A percentile compares a stretch with the other conserved stretches of the same genome.
Conservation (phyloP, 1,284 basidiomycete genomes). For the Leccinum solheimii region DNA sequence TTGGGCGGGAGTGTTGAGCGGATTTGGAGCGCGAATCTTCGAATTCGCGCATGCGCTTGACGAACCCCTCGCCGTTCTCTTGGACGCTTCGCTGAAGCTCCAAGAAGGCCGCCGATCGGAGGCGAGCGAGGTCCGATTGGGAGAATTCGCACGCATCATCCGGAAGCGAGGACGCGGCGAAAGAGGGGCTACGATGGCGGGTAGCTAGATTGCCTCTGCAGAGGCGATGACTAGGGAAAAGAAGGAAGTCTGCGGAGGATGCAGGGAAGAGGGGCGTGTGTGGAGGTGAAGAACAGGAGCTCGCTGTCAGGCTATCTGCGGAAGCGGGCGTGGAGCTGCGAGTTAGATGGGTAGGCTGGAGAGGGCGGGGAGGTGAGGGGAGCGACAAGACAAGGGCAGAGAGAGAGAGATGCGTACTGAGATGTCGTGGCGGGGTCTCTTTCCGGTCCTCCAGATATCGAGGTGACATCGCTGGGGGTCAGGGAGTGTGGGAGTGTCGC, state of each 20-base stretch:
- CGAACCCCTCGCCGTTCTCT: constrained; percentile 63
- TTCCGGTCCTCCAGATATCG: constrained; percentile 54
- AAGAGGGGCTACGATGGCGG: constrained; percentile 26
- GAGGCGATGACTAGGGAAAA: constrained; percentile 42
- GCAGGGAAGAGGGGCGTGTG: constrained; percentile 45
- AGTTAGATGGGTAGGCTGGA: constrained; percentile 23
- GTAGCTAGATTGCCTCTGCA: constrained; percentile 20
- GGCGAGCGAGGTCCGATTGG: constrained; percentile 42
- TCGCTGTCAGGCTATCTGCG: constrained; percentile 30
- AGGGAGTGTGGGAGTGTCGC: constrained; percentile 36
- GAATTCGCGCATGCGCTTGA: constrained; percentile 72
- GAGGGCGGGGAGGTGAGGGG: background rate
- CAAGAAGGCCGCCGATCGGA: constrained; percentile 62
- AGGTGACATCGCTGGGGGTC: constrained; percentile 51
- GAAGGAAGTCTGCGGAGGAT: constrained; percentile 60
- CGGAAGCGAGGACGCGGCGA: constrained; percentile 13
- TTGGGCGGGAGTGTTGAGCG: constrained; percentile 38
- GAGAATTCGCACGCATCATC: constrained; percentile 22
- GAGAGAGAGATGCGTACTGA: constrained; percentile 39
- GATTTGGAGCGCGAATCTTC: constrained; percentile 51
- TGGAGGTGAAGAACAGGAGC: constrained; percentile 30
- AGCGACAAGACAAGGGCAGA: background rate
- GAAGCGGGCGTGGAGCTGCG: constrained; percentile 33
- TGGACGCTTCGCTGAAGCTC: constrained; percentile 61
- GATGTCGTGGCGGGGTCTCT: constrained; percentile 48